phyloP scores from a whole-genome alignment of 177 flowering plant species.

The Vitis hybrid region DNA sequence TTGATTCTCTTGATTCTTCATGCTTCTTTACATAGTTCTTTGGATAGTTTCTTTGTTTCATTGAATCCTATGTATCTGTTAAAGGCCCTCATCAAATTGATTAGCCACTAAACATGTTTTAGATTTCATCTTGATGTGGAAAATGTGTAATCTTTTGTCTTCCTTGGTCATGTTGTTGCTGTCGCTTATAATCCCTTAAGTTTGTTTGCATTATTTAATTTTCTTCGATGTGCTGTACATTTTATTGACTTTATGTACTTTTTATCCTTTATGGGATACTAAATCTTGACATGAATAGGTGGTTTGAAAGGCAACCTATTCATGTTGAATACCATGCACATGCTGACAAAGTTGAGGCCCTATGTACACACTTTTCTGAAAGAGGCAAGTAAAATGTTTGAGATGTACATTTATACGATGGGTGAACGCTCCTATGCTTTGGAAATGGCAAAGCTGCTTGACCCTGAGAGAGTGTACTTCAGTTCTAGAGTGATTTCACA shows the following conservation, averaged over 20 bases:
- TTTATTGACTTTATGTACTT: background rate
- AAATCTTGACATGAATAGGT: background rate
- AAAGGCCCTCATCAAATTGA: no score
- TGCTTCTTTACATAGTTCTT: no score
- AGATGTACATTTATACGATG: conserved; percentile 89
- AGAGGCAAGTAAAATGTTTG: conserved; percentile 77
- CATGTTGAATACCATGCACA: no score
- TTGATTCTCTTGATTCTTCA: no score
- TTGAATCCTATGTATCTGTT: no score
- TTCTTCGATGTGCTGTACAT: background rate
- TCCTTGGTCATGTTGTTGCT: background rate
- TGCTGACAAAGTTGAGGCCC: no score
- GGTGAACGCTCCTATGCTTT: conserved; percentile 73
- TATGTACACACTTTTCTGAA: conserved; percentile 44
- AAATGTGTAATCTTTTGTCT: background rate
- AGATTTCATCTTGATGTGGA: background rate
- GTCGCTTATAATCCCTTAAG: background rate
- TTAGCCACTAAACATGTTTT: no score
- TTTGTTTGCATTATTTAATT: background rate
- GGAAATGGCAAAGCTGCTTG: conserved; percentile 79
- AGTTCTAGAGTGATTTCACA: conserved; percentile 62
- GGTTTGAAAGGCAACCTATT: no score
- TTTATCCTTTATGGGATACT: background rate
- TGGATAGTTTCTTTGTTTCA: no score
- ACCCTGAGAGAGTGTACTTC: conserved; percentile 67